phyloP scores from a whole-genome alignment of 192 early-diverging fungal genomes.

The Allomyces javanicus region DNA sequence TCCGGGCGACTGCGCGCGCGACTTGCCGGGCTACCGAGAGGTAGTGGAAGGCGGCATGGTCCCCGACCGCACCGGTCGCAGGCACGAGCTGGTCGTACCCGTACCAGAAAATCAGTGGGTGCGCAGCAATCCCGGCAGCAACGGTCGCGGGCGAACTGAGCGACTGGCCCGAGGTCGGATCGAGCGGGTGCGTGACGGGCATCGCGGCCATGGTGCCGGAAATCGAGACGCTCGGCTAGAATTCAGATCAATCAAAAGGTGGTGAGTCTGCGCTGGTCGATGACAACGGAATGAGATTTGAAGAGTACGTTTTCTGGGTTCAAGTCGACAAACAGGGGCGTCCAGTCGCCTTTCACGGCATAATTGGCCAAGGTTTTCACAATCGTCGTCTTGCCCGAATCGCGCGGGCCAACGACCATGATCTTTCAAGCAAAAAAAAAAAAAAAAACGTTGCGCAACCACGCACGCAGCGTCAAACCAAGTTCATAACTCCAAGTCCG shows the following conservation, averaged over 20 bases:
- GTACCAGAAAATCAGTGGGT: not conserved
- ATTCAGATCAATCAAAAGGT: not conserved
- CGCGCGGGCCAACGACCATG: not conserved
- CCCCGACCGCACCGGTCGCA: too few relatives aligned
- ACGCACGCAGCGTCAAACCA: too few relatives aligned
- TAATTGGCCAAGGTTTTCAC: not conserved
- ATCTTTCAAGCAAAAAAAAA: not conserved
- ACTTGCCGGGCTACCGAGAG: too few relatives aligned
- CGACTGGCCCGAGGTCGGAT: not conserved
- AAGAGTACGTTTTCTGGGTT: not conserved
- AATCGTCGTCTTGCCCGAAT: not conserved
- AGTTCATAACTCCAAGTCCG: too few relatives aligned
- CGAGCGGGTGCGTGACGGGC: not conserved
- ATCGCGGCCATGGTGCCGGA: not conserved
- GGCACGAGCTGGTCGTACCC: not conserved
- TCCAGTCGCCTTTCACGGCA: not conserved
- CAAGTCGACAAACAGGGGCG: not conserved
- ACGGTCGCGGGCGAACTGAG: not conserved
- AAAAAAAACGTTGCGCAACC: too few relatives aligned
- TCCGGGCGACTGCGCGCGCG: too few relatives aligned
- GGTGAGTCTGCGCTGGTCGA: too few relatives aligned
- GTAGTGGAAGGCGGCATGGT: too few relatives aligned
- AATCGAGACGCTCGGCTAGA: not conserved
- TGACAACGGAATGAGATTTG: too few relatives aligned
- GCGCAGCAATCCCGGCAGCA: not conserved